Evolutionary conservation across 176 grass and related monocot species (phyloP), one percentile per base, ranked within the genome.

Genomic region (Olyra latifolia): DNA sequence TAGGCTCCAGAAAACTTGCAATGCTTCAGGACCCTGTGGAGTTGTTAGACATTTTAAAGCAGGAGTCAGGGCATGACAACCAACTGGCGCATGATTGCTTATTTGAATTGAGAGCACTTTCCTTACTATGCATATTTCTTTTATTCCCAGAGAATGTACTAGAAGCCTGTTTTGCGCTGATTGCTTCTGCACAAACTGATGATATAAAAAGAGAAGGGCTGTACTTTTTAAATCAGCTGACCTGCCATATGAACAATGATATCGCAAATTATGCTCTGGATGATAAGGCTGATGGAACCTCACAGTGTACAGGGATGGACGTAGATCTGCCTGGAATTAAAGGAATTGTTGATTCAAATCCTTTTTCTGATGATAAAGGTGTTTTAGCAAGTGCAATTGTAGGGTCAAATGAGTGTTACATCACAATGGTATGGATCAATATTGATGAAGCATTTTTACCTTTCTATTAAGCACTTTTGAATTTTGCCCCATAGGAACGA

Each of bases 181-280:
- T 89, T 93, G 74, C 86, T 81, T 91, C 94, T 74, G 81, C 75
- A 69, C 80, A 87, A 86, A 66, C 70, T 93, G 91, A 93, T 69
- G 80, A 55, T 88, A 54, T 85, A 23, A 81, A 85, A 69, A 68
- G 72, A 78, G 85, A 82, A 73, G 89, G 70, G 15, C 35, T 92
- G 7, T 94, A 94, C 86, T 92, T 90, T 87, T 77, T 98, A 88
- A 92, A 86, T 68, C 92, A 98, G 74, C 62, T 98, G 74, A 94
- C 85, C 76, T 80, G 77, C 56, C 74, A 50, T 92, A 44, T 94
- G 65, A 88, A 84, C 69, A 71, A 40, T 70, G 79, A 49, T 87
- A 82, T 65, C 41, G 55, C 49, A 78, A 67, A 54, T 80, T 59
- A 87, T 91, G 66, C 67, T 86, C 58, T 77, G 17, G 75, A 62